phyloP scores from a whole-genome alignment of 257 asterid genomes.

The Knoxia roxburghii region DNA sequence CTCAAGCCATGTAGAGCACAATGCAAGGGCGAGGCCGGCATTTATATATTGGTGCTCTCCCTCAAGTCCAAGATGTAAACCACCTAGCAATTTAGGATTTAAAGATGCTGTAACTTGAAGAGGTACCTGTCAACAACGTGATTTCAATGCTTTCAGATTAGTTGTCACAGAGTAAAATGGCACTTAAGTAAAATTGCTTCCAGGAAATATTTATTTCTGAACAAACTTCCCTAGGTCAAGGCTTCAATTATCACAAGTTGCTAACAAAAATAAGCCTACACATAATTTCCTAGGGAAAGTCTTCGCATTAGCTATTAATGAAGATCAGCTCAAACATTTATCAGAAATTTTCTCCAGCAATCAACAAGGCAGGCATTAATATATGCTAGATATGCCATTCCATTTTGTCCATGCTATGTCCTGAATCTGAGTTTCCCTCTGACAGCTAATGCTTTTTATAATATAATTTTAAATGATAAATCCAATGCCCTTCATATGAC shows the following conservation, averaged over 20 bases:
- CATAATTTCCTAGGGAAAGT: background rate
- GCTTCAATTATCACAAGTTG: background rate
- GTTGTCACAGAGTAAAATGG: background rate
- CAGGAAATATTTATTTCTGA: background rate
- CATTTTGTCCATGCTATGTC: background rate
- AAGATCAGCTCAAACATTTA: background rate
- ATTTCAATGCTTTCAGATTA: conserved; percentile 10
- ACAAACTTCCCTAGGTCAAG: background rate
- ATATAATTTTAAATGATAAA: background rate
- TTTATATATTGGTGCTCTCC: conserved; percentile 93
- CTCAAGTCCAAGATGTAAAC: conserved; percentile 77
- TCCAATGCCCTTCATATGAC: background rate
- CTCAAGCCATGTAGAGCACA: conserved; percentile 95
- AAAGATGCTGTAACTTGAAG: conserved; percentile 77
- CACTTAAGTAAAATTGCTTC: background rate
- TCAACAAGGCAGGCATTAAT: background rate
- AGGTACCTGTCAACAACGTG: conserved; percentile 46
- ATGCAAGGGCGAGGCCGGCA: conserved; percentile 94
- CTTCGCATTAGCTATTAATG: background rate
- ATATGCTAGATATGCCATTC: background rate
- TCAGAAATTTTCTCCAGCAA: background rate
- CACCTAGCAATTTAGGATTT: conserved; percentile 61
- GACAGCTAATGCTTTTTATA: background rate
- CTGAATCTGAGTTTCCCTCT: background rate
- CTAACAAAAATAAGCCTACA: background rate